A percentile compares a stretch with the other conserved stretches of the same genome.
These are phyloP conservation scores for Elsinoe arachidis DNA, from an alignment of 2,329 filamentous ascomycete genomes.

Conservation along the genomic window DNA sequence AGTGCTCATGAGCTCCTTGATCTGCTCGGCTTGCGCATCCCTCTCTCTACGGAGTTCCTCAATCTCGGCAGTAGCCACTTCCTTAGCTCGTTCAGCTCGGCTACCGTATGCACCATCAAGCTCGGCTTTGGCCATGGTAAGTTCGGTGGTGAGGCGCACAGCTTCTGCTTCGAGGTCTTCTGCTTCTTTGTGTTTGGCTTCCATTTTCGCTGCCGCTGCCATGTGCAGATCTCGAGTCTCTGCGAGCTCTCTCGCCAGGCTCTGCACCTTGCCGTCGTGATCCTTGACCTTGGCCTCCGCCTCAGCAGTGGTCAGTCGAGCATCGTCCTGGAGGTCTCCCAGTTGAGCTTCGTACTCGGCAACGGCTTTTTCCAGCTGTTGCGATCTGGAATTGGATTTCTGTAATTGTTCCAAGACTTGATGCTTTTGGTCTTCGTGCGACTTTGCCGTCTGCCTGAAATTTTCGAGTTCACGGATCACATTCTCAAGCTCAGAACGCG, in stretches of 20 bases:
- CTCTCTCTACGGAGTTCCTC: conserved; percentile 33
- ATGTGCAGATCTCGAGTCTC: conserved; percentile 20
- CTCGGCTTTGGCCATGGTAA: conserved; percentile 85
- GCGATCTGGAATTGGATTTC: conserved; percentile 24
- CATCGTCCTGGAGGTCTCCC: conserved; percentile 25
- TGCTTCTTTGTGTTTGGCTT: conserved; percentile 20
- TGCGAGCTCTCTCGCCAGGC: conserved; percentile 18
- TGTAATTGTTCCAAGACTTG: conserved; percentile 20
- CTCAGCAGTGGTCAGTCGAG: conserved; percentile 27
- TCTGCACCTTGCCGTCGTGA: conserved; percentile 4
- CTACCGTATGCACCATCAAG: conserved; percentile 89
- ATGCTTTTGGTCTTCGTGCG: conserved; percentile 26
- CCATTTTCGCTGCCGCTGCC: conserved; percentile 18
- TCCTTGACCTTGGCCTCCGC: conserved; percentile 26
- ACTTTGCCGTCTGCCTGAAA: conserved; percentile 32
- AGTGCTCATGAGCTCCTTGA: conserved; percentile 30
- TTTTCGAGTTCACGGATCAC: conserved; percentile 30
- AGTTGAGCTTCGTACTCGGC: conserved; percentile 27
- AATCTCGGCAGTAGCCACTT: conserved; percentile 46
- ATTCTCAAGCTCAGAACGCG: conserved; percentile 27
- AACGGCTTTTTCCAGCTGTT: conserved; percentile 24
- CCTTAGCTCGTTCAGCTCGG: conserved; percentile 59
- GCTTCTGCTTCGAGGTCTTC: conserved; percentile 52
- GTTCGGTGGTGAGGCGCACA: conserved; percentile 61
- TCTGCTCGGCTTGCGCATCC: conserved; percentile 29